These are phyloP conservation scores for Coix lacrymajobi DNA, from an alignment of 176 grass and related monocot species.

Conservation along the genomic window DNA sequence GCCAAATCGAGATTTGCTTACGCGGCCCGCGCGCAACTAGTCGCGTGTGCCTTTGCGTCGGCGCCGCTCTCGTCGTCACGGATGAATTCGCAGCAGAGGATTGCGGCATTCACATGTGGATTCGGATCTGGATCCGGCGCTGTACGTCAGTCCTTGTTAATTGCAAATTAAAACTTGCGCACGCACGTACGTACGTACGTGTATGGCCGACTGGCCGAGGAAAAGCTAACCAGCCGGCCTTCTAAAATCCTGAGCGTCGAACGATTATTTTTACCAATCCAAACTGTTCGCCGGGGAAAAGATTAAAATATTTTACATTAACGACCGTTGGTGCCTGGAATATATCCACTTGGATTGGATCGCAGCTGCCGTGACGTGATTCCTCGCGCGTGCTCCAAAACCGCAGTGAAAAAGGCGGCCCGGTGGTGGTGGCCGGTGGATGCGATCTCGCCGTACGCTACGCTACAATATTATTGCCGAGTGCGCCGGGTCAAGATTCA, in stretches of 20 bases:
- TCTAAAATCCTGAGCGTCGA: background rate
- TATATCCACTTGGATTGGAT: background rate
- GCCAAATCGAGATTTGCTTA: background rate
- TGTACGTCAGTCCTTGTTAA: too few relatives aligned
- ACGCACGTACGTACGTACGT: too few relatives aligned
- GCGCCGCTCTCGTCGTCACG: background rate
- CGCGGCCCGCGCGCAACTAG: background rate
- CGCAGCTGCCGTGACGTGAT: background rate
- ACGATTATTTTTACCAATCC: background rate
- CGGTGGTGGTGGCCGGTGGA: background rate
- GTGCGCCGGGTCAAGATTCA: conserved; percentile 21
- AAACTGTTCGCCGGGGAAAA: too few relatives aligned
- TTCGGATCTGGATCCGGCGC: too few relatives aligned
- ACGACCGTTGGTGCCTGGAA: background rate
- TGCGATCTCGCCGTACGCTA: background rate
- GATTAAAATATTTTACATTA: background rate
- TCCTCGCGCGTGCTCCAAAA: background rate
- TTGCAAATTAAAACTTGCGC: too few relatives aligned
- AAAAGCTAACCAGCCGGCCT: background rate
- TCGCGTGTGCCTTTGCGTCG: conserved; percentile 10
- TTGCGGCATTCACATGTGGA: background rate
- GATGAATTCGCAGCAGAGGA: background rate
- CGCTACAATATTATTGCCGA: background rate
- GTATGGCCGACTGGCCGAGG: too few relatives aligned
- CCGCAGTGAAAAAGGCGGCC: background rate